Conservation (phyloP, 2,329 filamentous ascomycete species). For the Hypoxylon sp. region DNA sequence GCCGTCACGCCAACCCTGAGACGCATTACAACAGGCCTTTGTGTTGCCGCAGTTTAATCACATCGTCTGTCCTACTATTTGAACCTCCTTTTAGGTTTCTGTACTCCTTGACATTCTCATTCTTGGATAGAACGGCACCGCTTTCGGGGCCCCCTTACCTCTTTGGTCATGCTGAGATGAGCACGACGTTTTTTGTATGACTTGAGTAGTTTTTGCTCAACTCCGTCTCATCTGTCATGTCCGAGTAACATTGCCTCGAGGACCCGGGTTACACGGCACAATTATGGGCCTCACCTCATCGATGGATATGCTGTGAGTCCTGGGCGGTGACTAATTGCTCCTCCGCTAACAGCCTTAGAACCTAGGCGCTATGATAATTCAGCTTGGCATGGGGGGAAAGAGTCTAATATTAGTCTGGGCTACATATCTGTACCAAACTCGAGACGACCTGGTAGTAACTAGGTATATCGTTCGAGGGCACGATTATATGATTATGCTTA, state of each 20-base stretch:
- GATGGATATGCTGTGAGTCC: conserved; percentile 15
- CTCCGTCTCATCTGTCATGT: conserved; percentile 43
- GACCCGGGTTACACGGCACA: conserved; percentile 32
- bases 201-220: conserved; percentile 38
- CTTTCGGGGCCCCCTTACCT: conserved; percentile 43
- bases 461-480: neutral
- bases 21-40: conserved; percentile 41
- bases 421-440: conserved; percentile 17
- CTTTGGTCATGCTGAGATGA: conserved; percentile 43
- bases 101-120: conserved; percentile 35
- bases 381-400: conserved; percentile 1
- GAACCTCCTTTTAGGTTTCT: conserved; percentile 35
- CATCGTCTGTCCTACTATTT: conserved; percentile 35
- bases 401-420: conserved; percentile 19
- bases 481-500: neutral
- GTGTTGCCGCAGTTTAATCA: conserved; percentile 43
- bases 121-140: conserved; percentile 41
- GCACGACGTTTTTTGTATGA: conserved; percentile 40
- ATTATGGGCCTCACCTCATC: conserved; percentile 34
- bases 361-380: neutral
- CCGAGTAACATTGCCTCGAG: conserved; percentile 42
- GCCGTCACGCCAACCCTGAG: conserved; percentile 41
- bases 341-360: conserved; percentile 2
- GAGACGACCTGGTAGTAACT: conserved; percentile 8
- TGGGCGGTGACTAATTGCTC: conserved; percentile 7